Conservation (phyloP, 495 filamentous ascomycete species). For the Clohesyomyces aquaticus region DNA sequence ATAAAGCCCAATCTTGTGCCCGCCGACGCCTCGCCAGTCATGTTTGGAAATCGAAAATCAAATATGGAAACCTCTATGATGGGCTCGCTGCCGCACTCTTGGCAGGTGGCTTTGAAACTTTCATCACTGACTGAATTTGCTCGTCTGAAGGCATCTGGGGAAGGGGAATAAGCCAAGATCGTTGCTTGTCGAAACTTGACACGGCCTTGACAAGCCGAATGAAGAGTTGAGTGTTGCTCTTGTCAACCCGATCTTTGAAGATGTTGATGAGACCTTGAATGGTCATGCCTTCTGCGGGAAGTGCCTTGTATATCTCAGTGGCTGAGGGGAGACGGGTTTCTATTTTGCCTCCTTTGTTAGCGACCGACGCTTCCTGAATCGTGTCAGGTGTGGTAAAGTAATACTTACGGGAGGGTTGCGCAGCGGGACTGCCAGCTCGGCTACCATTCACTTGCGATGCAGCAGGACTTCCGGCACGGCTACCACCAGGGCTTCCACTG, state of each 20-base stretch:
- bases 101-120: constrained; percentile 5
- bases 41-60: constrained; percentile 1
- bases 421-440: constrained; percentile 44
- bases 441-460: constrained; percentile 58
- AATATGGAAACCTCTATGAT: constrained; percentile 5
- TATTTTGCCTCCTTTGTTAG: constrained; percentile 21
- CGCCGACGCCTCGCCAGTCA: constrained; percentile 11
- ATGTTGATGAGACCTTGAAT: constrained; percentile 63
- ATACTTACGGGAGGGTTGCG: constrained; percentile 36
- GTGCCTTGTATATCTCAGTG: constrained; percentile 70
- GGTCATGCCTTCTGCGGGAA: constrained; percentile 69
- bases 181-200: constrained; percentile 49
- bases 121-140: constrained; percentile 10
- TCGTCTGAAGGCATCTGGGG: constrained; percentile 31
- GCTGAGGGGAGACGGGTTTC: constrained; percentile 52
- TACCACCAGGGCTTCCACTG: constrained; percentile 51
- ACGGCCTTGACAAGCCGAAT: constrained; percentile 59
- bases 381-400: constrained; percentile 5
- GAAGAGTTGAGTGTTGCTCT: constrained; percentile 51
- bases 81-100: constrained; percentile 13
- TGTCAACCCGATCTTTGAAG: constrained; percentile 63
- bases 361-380: constrained; percentile 34
- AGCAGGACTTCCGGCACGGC: constrained; percentile 46
- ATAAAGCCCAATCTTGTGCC: background rate
- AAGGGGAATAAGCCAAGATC: constrained; percentile 24